Evolutionary conservation across 768 basidiomycete species (phyloP).

Genomic region (Favolaschia claudopus): DNA sequence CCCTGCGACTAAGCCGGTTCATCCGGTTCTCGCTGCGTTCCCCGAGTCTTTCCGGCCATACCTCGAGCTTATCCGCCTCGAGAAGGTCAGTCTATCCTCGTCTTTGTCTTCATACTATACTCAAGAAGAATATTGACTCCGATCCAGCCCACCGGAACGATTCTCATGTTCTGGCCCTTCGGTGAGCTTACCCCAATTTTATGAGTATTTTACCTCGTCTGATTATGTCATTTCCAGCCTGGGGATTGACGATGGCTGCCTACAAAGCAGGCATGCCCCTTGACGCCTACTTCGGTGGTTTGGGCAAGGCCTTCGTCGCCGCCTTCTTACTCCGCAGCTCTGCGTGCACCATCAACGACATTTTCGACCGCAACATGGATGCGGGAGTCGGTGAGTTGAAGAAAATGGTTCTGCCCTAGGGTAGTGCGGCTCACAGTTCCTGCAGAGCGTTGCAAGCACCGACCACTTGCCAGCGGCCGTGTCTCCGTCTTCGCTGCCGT

Average conservation of each 20-base stretch:
- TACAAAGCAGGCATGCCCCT: constrained; percentile 42
- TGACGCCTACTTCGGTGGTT: constrained; percentile 35
- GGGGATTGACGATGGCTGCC: constrained; percentile 61
- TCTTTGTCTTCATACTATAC: not conserved
- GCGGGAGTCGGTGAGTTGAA: constrained; percentile 42
- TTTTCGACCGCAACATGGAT: constrained; percentile 40
- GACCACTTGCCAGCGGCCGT: constrained; percentile 41
- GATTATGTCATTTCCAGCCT: constrained; percentile 33
- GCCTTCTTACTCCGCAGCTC: constrained; percentile 21
- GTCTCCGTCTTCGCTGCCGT: constrained; percentile 41
- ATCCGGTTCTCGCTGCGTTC: too few relatives aligned
- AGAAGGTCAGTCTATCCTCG: constrained; percentile 47
- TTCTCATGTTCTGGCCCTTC: constrained; percentile 63
- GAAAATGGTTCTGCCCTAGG: not conserved
- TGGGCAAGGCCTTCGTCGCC: constrained; percentile 45
- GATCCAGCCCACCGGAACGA: constrained; percentile 55
- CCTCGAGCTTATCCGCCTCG: constrained; percentile 56
- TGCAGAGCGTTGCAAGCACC: constrained; percentile 49
- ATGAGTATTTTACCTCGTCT: not conserved
- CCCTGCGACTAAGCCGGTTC: too few relatives aligned
- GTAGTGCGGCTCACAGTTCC: not conserved
- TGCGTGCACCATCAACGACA: constrained; percentile 28
- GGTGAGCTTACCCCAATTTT: constrained; percentile 40
- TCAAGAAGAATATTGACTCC: not conserved
- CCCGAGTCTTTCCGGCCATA: constrained; percentile 46